Conservation (phyloP, 2,329 filamentous ascomycete species). For the Sporothrix euskadiensis region DNA sequence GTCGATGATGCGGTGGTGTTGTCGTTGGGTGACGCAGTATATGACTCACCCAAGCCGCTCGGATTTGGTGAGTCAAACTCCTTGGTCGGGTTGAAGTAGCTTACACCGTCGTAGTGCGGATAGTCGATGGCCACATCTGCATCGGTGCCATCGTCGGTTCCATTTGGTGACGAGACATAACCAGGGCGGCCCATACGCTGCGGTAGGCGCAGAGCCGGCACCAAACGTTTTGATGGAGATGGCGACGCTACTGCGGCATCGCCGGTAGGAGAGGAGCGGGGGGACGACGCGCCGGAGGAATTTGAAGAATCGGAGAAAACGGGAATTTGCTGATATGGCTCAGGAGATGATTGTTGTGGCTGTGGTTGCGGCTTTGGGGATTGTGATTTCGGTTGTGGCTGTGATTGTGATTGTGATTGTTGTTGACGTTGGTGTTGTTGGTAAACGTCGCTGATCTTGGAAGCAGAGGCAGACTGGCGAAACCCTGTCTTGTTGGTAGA, state of each 20-base stretch:
- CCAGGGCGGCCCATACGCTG: constrained; percentile 52
- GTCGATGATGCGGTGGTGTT: constrained; percentile 56
- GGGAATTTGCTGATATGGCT: constrained; percentile 37
- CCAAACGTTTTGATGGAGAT: constrained; percentile 56
- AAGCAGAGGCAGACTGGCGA: constrained; percentile 49
- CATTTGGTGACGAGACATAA: constrained; percentile 44
- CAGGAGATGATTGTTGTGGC: not conserved
- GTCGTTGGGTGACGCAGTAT: constrained; percentile 55
- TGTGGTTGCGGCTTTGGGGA: not conserved
- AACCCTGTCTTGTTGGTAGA: constrained; percentile 47
- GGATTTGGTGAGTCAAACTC: constrained; percentile 55
- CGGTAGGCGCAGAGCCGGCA: constrained; percentile 63
- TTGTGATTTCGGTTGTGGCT: not conserved
- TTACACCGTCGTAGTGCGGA: constrained; percentile 49
- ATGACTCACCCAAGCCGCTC: constrained; percentile 46
- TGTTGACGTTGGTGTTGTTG: constrained; percentile 37
- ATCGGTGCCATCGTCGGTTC: constrained; percentile 30
- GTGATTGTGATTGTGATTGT: not conserved
- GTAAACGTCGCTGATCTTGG: constrained; percentile 51
- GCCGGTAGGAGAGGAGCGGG: constrained; percentile 53
- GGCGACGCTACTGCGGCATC: constrained; percentile 59
- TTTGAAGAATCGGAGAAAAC: constrained; percentile 50
- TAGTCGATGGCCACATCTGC: constrained; percentile 29
- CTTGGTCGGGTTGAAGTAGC: constrained; percentile 48
- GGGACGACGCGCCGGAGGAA: constrained; percentile 60